phyloP scores from a whole-genome alignment of 306 rosid species.

The Rosa rugosa region DNA sequence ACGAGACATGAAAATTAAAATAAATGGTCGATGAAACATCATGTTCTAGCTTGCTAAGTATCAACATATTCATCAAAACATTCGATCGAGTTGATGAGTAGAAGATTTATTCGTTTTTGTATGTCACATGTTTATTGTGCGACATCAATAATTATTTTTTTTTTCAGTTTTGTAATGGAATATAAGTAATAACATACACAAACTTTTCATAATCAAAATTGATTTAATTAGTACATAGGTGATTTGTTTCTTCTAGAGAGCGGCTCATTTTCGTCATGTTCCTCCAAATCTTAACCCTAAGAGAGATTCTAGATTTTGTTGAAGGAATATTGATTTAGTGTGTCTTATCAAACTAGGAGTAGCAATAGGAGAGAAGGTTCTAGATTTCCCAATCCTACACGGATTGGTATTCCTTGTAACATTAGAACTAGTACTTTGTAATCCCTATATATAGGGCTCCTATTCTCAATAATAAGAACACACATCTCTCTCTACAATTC shows the following conservation, averaged over 20 bases:
- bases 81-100: not conserved
- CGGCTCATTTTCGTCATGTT: not conserved
- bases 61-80: not conserved
- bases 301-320: too few relatives aligned
- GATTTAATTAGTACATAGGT: too few relatives aligned
- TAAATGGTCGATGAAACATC: not conserved
- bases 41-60: not conserved
- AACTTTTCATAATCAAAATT: not conserved
- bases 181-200: not conserved
- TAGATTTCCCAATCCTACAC: too few relatives aligned
- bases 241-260: not conserved
- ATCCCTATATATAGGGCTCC: too few relatives aligned
- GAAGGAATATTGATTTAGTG: too few relatives aligned
- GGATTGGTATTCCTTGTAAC: too few relatives aligned
- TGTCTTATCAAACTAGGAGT: too few relatives aligned
- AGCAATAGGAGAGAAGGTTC: too few relatives aligned
- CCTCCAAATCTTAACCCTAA: too few relatives aligned
- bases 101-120: not conserved
- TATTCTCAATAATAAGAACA: too few relatives aligned
- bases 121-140: slow-evolving; percentile 3
- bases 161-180: not conserved
- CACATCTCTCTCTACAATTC: too few relatives aligned
- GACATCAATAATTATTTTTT: not conserved
- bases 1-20: not conserved
- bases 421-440: too few relatives aligned